These are phyloP conservation scores for Termitomyces sp. DNA, from an alignment of 768 basidiomycete genomes.

Conservation along the genomic window DNA sequence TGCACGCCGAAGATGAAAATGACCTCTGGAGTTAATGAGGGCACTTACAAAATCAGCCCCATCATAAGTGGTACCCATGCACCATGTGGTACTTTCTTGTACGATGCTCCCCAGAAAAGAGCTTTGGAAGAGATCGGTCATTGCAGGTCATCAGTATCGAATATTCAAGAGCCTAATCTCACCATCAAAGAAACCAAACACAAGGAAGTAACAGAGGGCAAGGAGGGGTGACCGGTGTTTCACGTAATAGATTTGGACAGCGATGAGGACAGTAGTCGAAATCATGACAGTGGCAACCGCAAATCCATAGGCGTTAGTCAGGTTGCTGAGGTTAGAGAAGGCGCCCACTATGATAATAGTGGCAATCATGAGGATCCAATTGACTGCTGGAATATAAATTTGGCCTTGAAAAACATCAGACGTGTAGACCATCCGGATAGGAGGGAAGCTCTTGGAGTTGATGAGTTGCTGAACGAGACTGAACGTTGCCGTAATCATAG, in stretches of 20 bases:
- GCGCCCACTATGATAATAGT: conserved; percentile 53
- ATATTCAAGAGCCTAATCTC: background rate
- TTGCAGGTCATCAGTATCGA: background rate
- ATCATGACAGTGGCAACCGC: conserved; percentile 53
- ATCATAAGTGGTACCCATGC: conserved; percentile 68
- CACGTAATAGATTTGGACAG: conserved; percentile 54
- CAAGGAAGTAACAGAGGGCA: conserved; percentile 41
- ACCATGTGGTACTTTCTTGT: conserved; percentile 60
- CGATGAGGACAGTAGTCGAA: conserved; percentile 51
- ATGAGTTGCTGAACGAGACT: conserved; percentile 62
- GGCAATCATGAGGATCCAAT: conserved; percentile 54
- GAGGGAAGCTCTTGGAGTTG: conserved; percentile 55
- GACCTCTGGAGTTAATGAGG: background rate
- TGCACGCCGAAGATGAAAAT: conserved; percentile 12
- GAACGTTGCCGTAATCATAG: conserved; percentile 69
- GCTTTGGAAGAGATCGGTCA: conserved; percentile 14
- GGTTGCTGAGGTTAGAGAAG: conserved; percentile 47
- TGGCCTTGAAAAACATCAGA: conserved; percentile 60
- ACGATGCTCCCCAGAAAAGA: conserved; percentile 62
- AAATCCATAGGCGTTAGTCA: conserved; percentile 63
- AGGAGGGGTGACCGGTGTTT: conserved; percentile 44
- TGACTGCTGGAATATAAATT: conserved; percentile 61
- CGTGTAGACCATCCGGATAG: conserved; percentile 57
- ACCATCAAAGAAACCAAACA: conserved; percentile 67
- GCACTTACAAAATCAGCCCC: conserved; percentile 43